A percentile compares a stretch with the other conserved stretches of the same genome.
These are phyloP conservation scores for Zymoseptoria brevis DNA, from an alignment of 2,329 filamentous ascomycete genomes.

Conservation along the genomic window DNA sequence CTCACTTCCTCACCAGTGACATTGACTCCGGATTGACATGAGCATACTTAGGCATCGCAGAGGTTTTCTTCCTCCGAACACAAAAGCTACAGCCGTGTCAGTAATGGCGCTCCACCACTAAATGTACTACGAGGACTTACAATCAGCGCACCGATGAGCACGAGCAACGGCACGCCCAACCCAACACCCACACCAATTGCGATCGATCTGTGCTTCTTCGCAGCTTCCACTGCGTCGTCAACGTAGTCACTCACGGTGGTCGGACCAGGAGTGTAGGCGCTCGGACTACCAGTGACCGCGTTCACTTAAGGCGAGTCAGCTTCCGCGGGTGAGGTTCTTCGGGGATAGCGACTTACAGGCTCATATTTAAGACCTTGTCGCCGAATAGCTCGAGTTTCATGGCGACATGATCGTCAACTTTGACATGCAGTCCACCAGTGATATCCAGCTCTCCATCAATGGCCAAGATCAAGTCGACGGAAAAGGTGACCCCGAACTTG, in stretches of 20 bases:
- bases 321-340: not conserved
- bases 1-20: no score
- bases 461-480: constrained; percentile 46
- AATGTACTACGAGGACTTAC: not conserved
- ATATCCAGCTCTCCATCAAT: constrained; percentile 43
- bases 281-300: constrained; percentile 36
- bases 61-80: not conserved
- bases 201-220: not conserved
- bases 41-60: no score
- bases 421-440: constrained; percentile 48
- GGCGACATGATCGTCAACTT: constrained; percentile 43
- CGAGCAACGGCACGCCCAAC: not conserved
- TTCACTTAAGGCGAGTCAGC: constrained; percentile 30
- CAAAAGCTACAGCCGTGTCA: not conserved
- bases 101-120: not conserved
- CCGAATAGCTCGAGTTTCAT: constrained; percentile 47
- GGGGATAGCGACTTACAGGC: constrained; percentile 37
- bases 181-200: not conserved
- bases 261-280: not conserved
- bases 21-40: no score
- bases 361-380: constrained; percentile 41
- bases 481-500: constrained; percentile 42
- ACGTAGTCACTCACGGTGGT: not conserved
- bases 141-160: not conserved
- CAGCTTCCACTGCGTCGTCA: not conserved